These are phyloP conservation scores for Aechmea fasciata DNA, from an alignment of 176 grass and related monocot genomes.

Conservation along the genomic window DNA sequence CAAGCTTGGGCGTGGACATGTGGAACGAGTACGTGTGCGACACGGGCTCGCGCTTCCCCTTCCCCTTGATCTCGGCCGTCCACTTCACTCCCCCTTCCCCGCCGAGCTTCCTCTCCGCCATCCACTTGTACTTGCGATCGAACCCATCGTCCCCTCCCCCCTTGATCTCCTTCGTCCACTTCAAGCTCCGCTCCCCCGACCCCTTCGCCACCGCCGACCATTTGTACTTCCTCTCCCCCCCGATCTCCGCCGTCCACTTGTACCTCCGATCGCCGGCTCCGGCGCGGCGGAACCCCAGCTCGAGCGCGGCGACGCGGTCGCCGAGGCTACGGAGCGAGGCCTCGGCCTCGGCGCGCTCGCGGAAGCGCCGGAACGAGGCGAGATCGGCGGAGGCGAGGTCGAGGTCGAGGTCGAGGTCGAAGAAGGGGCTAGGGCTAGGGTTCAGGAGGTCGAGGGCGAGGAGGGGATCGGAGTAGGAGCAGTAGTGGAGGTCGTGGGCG, in stretches of 20 bases:
- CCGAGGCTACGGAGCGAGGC: conserved; percentile 51
- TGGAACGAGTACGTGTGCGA: conserved; percentile 54
- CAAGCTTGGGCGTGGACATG: conserved; percentile 26
- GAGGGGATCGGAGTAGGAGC: not conserved
- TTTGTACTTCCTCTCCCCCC: conserved; percentile 55
- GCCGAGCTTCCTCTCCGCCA: conserved; percentile 13
- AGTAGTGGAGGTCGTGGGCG: conserved; percentile 16
- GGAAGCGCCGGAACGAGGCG: not conserved
- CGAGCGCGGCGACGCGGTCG: conserved; percentile 53
- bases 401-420: conserved; percentile 17
- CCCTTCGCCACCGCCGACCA: conserved; percentile 55
- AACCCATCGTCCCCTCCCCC: conserved; percentile 53
- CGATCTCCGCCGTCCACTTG: conserved; percentile 48
- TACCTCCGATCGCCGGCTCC: conserved; percentile 33
- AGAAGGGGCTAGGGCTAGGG: not conserved
- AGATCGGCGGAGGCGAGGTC: conserved; percentile 1
- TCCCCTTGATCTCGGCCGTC: conserved; percentile 62
- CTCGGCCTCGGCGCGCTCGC: conserved; percentile 3
- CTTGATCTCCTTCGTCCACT: conserved; percentile 53
- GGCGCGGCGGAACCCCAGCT: conserved; percentile 36
- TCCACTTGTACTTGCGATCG: conserved; percentile 82
- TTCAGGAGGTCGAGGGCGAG: conserved; percentile 11
- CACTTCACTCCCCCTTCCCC: conserved; percentile 46
- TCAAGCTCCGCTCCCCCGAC: conserved; percentile 29
- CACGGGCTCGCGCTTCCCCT: conserved; percentile 39